phyloP scores from a whole-genome alignment of 2,329 filamentous ascomycete species.

The Dissoconium aciculare region DNA sequence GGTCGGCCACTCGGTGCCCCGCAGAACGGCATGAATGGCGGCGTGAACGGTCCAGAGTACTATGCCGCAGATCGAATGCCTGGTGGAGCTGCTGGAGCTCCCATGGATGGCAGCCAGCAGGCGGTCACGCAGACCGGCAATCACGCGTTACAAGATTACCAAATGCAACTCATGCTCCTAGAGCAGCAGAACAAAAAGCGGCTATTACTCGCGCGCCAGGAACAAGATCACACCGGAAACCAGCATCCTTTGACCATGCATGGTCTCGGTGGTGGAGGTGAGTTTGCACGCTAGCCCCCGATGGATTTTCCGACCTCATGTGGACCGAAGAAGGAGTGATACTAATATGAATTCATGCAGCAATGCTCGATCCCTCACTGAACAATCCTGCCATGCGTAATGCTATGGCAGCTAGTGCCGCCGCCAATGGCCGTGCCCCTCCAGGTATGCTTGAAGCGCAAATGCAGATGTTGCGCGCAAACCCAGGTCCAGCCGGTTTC shows the following conservation, averaged over 20 bases:
- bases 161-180: constrained; percentile 77
- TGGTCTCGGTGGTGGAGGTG: constrained; percentile 32
- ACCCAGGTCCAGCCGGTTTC: not conserved
- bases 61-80: constrained; percentile 16
- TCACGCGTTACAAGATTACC: constrained; percentile 72
- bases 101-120: constrained; percentile 6
- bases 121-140: constrained; percentile 40
- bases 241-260: constrained; percentile 32
- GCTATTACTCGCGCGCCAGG: constrained; percentile 66
- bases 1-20: constrained; percentile 20
- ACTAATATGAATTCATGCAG: no score
- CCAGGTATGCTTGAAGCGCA: not conserved
- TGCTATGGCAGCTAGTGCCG: constrained; percentile 29
- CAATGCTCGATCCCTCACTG: no score
- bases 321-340: no score
- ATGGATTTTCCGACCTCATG: no score
- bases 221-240: constrained; percentile 47
- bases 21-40: constrained; percentile 26
- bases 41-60: constrained; percentile 52
- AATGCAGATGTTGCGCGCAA: not conserved
- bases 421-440: constrained; percentile 36
- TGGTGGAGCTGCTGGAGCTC: constrained; percentile 11
- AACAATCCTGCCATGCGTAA: constrained; percentile 12
- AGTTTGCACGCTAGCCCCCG: no score
- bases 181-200: constrained; percentile 82